Evolutionary conservation across 73 alveolate species (phyloP).

Genomic region (Breviolum minutum): DNA sequence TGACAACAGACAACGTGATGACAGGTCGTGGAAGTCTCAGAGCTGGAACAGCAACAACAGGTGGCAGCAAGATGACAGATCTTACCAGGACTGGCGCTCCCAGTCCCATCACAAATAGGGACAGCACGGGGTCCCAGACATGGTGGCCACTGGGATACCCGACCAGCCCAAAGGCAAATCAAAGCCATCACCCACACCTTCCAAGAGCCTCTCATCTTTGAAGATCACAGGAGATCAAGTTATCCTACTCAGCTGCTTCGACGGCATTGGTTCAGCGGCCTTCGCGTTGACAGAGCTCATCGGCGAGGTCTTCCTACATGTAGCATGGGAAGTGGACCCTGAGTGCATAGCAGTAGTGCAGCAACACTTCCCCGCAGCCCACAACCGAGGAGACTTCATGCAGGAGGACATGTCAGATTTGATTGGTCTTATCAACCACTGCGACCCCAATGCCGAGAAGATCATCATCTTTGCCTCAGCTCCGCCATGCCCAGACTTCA

Average conservation of each 20-base stretch:
- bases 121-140: slow-evolving; percentile 16
- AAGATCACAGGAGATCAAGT: not conserved
- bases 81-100: no score
- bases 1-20: not conserved
- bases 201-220: not conserved
- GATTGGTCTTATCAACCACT: not conserved
- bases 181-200: not conserved
- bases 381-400: not conserved
- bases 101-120: not conserved
- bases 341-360: not conserved
- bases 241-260: not conserved
- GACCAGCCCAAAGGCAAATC: not conserved
- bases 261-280: not conserved
- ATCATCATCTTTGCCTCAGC: not conserved
- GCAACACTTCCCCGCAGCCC: not conserved
- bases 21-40: no score
- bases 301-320: not conserved
- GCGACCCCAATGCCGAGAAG: not conserved
- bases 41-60: not conserved
- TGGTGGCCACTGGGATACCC: not conserved
- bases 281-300: not conserved
- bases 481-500: not conserved
- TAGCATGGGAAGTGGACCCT: not conserved
- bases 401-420: not conserved
- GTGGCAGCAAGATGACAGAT: not conserved